A percentile compares a stretch with the other conserved stretches of the same genome.
Evolutionary conservation across 2,329 filamentous ascomycete genomes (phyloP).

Genomic region (Penicillium glabrum): DNA sequence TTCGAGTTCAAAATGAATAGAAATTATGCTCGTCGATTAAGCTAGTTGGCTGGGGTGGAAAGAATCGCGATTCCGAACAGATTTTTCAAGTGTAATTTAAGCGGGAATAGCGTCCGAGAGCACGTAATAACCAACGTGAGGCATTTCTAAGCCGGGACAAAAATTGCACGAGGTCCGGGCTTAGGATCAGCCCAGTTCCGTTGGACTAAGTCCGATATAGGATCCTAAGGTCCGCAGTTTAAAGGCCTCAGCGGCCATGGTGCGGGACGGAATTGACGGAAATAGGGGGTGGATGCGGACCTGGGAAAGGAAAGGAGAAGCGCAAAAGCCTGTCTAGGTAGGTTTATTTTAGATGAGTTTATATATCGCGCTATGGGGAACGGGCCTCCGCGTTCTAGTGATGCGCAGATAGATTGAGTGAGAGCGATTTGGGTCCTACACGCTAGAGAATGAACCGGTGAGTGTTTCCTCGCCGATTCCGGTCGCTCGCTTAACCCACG

Average conservation of each 20-base stretch:
- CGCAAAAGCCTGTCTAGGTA: background rate
- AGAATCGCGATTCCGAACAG: background rate
- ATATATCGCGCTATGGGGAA: constrained; percentile 10
- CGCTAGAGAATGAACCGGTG: constrained; percentile 37
- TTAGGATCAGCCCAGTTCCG: background rate
- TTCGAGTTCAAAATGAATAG: background rate
- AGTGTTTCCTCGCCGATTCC: background rate
- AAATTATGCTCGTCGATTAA: background rate
- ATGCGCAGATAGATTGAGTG: constrained; percentile 29
- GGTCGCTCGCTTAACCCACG: constrained; percentile 27
- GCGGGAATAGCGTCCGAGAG: constrained; percentile 7
- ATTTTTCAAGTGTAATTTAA: background rate
- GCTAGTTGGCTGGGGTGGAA: background rate
- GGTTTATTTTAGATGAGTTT: constrained; percentile 19
- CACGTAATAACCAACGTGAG: constrained; percentile 9
- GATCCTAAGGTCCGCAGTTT: constrained; percentile 4
- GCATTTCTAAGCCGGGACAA: constrained; percentile 11
- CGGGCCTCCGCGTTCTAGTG: constrained; percentile 8
- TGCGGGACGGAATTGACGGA: background rate
- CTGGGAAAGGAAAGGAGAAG: constrained; percentile 1
- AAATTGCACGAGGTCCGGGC: background rate
- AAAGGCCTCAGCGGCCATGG: constrained; percentile 1
- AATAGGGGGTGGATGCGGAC: background rate
- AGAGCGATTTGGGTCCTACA: constrained; percentile 34
- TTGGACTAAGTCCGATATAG: constrained; percentile 10